phyloP scores from a whole-genome alignment of 2,329 filamentous ascomycete species.

The Paraphaeosphaeria sporulosa region DNA sequence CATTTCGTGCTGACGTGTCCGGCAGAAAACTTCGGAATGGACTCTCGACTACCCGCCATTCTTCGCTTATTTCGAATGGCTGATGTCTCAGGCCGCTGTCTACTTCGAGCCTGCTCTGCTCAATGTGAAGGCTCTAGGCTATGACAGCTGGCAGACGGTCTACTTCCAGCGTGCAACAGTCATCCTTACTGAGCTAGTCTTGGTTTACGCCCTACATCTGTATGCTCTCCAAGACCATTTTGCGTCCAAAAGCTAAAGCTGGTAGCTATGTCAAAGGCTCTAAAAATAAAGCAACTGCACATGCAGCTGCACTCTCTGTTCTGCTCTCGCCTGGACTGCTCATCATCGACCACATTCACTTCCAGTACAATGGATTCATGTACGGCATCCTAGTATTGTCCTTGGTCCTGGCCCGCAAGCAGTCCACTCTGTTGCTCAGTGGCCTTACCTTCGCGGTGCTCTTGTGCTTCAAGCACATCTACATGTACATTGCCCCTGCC shows the following conservation, averaged over 20 bases:
- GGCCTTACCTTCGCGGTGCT: conserved; percentile 84
- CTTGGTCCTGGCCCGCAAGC: conserved; percentile 79
- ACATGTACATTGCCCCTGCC: conserved; percentile 92
- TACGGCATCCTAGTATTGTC: conserved; percentile 91
- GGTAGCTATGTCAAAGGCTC: conserved; percentile 77
- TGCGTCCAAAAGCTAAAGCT: conserved; percentile 21
- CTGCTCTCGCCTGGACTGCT: conserved; percentile 90
- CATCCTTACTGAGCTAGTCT: conserved; percentile 81
- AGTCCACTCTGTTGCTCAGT: conserved; percentile 76
- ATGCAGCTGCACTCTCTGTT: conserved; percentile 87
- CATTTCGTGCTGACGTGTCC: conserved; percentile 21
- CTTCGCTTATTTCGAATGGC: conserved; percentile 97
- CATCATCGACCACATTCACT: conserved; percentile 98
- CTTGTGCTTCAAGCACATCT: conserved; percentile 97
- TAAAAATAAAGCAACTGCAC: conserved; percentile 77
- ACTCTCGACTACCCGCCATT: conserved; percentile 98
- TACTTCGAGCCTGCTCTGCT: conserved; percentile 84
- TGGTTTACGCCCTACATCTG: conserved; percentile 83
- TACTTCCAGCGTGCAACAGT: conserved; percentile 94
- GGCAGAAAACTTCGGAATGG: conserved; percentile 92
- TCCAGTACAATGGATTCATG: conserved; percentile 98
- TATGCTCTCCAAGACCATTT: conserved; percentile 48
- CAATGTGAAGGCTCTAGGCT: conserved; percentile 77
- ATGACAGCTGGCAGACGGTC: conserved; percentile 91
- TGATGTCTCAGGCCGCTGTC: conserved; percentile 80